These are phyloP conservation scores for Volutella citrinella DNA, from an alignment of 2,329 filamentous ascomycete genomes.

Conservation along the genomic window DNA sequence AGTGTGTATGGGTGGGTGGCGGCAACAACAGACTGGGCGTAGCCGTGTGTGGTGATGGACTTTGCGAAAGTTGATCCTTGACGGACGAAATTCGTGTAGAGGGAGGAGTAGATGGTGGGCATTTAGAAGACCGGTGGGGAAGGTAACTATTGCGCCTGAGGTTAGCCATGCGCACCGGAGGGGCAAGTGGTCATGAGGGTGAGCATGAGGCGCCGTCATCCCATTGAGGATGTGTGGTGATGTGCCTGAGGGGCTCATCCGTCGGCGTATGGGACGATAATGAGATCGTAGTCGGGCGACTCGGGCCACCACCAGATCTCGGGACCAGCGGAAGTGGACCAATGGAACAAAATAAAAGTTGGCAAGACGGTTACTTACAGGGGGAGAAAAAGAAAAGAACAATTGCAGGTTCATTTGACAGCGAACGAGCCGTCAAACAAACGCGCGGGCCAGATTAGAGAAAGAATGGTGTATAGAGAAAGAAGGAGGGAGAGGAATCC, in stretches of 20 bases:
- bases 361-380: conserved; percentile 48
- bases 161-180: conserved; percentile 22
- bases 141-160: conserved; percentile 40
- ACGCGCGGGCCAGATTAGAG: conserved; percentile 60
- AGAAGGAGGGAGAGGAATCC: conserved; percentile 12
- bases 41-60: conserved; percentile 94
- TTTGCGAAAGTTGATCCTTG: conserved; percentile 83
- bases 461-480: conserved; percentile 17
- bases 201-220: too few species aligned
- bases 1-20: conserved; percentile 77
- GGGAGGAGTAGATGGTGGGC: conserved; percentile 68
- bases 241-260: conserved; percentile 21
- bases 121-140: conserved; percentile 79
- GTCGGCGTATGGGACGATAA: conserved; percentile 23
- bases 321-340: conserved; percentile 17
- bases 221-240: too few species aligned
- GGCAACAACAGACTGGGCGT: conserved; percentile 95
- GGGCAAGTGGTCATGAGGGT: conserved; percentile 6
- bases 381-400: conserved; percentile 56
- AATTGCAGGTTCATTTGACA: conserved; percentile 99
- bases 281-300: conserved; percentile 26
- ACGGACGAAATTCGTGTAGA: conserved; percentile 84
- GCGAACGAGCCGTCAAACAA: conserved; percentile 81
- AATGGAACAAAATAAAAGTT: conserved; percentile 10
- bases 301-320: conserved; percentile 14